A percentile compares a stretch with the other conserved stretches of the same genome.
Evolutionary conservation across 257 asterid genomes (phyloP).

Genomic region (Salvia rosmarinus): DNA sequence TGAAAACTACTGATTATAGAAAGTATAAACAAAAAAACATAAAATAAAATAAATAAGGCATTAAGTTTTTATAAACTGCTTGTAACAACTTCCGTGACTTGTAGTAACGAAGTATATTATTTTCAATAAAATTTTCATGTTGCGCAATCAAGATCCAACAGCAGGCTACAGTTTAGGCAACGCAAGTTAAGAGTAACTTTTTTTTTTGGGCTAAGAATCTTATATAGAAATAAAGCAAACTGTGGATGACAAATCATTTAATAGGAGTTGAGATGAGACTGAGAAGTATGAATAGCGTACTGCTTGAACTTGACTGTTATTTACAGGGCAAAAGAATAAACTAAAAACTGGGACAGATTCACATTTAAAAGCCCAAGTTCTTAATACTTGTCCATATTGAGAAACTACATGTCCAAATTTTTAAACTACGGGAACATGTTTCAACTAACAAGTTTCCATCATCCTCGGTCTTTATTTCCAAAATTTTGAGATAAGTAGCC

Average conservation of each 20-base stretch:
- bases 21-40: not conserved
- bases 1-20: not conserved
- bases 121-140: not conserved
- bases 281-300: not conserved
- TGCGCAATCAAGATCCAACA: not conserved
- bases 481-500: not conserved
- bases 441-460: not conserved
- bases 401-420: too few species aligned
- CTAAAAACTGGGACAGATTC: not conserved
- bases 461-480: constrained; percentile 4
- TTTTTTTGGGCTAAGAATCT: not conserved
- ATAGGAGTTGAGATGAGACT: constrained; percentile 2
- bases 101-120: not conserved
- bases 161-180: constrained; percentile 9
- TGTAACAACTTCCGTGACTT: not conserved
- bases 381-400: constrained; percentile 33
- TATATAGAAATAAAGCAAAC: constrained; percentile 17
- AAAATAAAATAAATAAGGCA: constrained; percentile 10
- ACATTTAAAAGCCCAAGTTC: constrained; percentile 31
- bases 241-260: constrained; percentile 20
- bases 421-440: not conserved
- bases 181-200: not conserved
- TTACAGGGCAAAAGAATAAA: constrained; percentile 26
- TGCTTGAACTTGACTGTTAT: not conserved
- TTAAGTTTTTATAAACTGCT: constrained; percentile 12